Percentiles rank a stretch among this genome's conserved stretches.
phyloP scores from a whole-genome alignment of 179 eudicot genomes.

The Pouteria campechiana region DNA sequence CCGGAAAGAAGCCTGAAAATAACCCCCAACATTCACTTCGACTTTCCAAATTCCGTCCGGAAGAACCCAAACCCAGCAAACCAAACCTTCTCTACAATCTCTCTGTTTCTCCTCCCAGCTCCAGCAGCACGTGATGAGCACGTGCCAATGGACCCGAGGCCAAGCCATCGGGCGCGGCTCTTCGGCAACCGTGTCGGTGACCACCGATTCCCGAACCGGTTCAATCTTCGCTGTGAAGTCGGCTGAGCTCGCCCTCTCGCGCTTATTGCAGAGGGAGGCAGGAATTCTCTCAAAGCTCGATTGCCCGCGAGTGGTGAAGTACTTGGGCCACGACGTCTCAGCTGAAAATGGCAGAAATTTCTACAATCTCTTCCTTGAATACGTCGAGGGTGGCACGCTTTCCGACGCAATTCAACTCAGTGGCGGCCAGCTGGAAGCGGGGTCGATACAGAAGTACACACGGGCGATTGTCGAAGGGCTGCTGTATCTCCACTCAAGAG shows the following conservation, averaged over 20 bases:
- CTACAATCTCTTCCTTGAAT: slow-evolving; percentile 66
- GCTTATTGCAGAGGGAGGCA: slow-evolving; percentile 33
- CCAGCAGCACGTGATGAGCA: no score
- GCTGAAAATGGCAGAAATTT: slow-evolving; percentile 20
- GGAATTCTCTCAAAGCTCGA: slow-evolving; percentile 32
- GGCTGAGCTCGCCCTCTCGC: slow-evolving; percentile 18
- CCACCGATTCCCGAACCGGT: slow-evolving; percentile 19
- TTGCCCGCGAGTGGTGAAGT: slow-evolving; percentile 43
- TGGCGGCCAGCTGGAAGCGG: slow-evolving; percentile 28
- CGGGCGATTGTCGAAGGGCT: slow-evolving; percentile 37
- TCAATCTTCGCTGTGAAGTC: slow-evolving; percentile 56
- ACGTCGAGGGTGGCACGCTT: slow-evolving; percentile 39
- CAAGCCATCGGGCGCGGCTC: slow-evolving; percentile 61
- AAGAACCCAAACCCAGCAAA: no score
- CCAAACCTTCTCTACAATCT: no score
- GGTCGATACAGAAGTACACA: slow-evolving; percentile 18
- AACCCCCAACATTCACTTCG: no score
- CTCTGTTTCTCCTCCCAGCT: no score
- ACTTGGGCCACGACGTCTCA: slow-evolving; percentile 45
- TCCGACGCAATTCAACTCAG: slow-evolving; percentile 14
- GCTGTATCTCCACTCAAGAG: slow-evolving; percentile 49
- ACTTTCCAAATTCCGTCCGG: no score
- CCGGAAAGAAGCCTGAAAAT: no score
- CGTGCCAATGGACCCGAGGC: slow-evolving; percentile 76
- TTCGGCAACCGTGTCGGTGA: slow-evolving; percentile 62